These are phyloP conservation scores for Kwoniella botswanensis DNA, from an alignment of 768 basidiomycete species.

Conservation along the genomic window DNA sequence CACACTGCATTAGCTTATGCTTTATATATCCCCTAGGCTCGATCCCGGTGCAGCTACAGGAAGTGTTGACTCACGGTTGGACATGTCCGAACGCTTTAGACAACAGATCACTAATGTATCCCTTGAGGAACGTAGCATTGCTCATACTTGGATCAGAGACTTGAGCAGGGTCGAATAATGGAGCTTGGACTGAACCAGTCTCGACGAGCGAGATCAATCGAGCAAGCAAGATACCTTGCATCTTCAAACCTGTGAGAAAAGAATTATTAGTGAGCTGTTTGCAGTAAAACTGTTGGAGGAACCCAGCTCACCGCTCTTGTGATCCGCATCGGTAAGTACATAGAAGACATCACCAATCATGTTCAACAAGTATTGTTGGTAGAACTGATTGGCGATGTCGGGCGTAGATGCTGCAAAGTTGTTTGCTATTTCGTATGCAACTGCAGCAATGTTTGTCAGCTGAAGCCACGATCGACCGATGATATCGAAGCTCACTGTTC, in stretches of 20 bases:
- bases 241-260: constrained; percentile 72
- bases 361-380: constrained; percentile 92
- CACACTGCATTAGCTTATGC: too few relatives aligned
- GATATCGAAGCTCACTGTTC: constrained; percentile 51
- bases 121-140: constrained; percentile 78
- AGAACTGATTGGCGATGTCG: constrained; percentile 84
- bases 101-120: constrained; percentile 84
- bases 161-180: constrained; percentile 77
- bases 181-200: constrained; percentile 74
- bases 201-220: constrained; percentile 93
- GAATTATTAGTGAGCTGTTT: neutral
- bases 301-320: constrained; percentile 74
- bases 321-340: constrained; percentile 95
- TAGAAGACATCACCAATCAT: constrained; percentile 96
- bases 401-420: constrained; percentile 85
- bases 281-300: too few relatives aligned
- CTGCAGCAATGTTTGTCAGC: constrained; percentile 59
- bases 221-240: constrained; percentile 88
- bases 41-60: too few relatives aligned
- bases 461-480: neutral
- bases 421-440: constrained; percentile 91
- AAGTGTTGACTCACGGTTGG: constrained; percentile 67
- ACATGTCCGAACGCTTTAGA: constrained; percentile 91
- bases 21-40: too few relatives aligned
- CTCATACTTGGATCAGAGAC: constrained; percentile 71